phyloP scores from a whole-genome alignment of 1,139 yeast species.

The Debaryomycetaceae sp. region DNA sequence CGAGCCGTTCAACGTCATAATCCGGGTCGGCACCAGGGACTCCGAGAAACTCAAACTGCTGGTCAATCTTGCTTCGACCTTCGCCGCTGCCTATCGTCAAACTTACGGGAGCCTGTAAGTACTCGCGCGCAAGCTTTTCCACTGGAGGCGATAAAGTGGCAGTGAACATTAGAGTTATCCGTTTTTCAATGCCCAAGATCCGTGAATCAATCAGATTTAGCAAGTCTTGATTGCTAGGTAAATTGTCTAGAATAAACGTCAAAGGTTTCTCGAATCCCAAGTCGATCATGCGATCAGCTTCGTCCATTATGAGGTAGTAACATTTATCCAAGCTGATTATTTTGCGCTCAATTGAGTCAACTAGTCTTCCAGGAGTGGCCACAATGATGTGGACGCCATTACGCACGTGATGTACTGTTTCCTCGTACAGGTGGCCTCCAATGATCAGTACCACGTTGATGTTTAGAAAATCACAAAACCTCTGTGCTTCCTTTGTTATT shows the following conservation, averaged over 20 bases:
- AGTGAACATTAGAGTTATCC: constrained; percentile 75
- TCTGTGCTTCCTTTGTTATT: constrained; percentile 55
- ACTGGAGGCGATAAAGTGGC: constrained; percentile 82
- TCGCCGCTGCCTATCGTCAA: constrained; percentile 59
- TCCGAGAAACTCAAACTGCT: constrained; percentile 45
- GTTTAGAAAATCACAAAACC: constrained; percentile 31
- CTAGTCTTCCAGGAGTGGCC: constrained; percentile 87
- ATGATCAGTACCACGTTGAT: constrained; percentile 58
- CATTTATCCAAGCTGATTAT: constrained; percentile 52
- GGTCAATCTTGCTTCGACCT: constrained; percentile 59
- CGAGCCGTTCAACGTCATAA: constrained; percentile 13
- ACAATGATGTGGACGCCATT: constrained; percentile 74
- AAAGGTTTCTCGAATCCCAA: constrained; percentile 87
- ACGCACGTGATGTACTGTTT: constrained; percentile 48
- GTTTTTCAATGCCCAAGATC: constrained; percentile 18
- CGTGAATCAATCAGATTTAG: constrained; percentile 12
- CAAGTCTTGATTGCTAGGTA: constrained; percentile 26
- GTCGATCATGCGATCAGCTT: constrained; percentile 92
- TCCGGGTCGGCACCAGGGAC: constrained; percentile 3
- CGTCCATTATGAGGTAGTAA: constrained; percentile 70
- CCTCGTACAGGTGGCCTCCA: constrained; percentile 84
- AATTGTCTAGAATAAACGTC: constrained; percentile 39
- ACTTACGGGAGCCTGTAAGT: constrained; percentile 50
- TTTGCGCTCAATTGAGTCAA: constrained; percentile 67
- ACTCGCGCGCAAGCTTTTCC: constrained; percentile 52